A percentile compares a stretch with the other conserved stretches of the same genome.
Evolutionary conservation across 2,329 filamentous ascomycete species (phyloP).

Genomic region (Fusarium chuoi): DNA sequence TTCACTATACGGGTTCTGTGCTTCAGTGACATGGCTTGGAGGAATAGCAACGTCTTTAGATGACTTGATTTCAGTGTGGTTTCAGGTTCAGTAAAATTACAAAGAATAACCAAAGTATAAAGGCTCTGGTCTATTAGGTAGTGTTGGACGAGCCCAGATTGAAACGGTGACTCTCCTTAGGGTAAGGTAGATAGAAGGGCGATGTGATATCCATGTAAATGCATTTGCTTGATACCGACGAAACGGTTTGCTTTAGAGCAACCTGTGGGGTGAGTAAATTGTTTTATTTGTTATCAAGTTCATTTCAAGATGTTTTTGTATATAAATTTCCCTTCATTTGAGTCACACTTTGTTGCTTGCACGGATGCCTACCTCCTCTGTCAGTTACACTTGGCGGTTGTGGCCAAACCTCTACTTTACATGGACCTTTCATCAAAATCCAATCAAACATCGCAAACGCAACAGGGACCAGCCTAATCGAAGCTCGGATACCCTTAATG

Average conservation of each 20-base stretch:
- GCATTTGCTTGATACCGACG: too few species aligned
- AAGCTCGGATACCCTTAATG: rapidly evolving
- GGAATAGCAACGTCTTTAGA: too few species aligned
- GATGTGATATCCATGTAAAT: neutral
- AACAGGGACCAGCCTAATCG: neutral
- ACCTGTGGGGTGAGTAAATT: neutral
- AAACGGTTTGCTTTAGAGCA: neutral
- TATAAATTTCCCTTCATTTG: rapidly evolving
- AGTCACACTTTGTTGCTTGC: neutral
- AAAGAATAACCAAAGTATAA: neutral
- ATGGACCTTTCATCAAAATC: neutral
- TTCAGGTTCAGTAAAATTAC: neutral
- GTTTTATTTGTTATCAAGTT: rapidly evolving
- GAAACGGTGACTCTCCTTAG: neutral
- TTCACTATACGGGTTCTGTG: neutral
- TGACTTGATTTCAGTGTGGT: neutral
- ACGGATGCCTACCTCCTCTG: neutral
- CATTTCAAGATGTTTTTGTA: rapidly evolving
- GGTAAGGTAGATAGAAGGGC: neutral
- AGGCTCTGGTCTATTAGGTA: neutral
- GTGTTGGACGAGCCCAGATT: neutral
- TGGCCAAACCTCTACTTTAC: neutral
- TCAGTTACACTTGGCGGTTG: too few species aligned
- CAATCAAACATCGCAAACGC: too few species aligned
- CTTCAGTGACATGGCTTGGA: neutral